These are phyloP conservation scores for Tuber aestivum DNA, from an alignment of 495 filamentous ascomycete genomes.

Conservation along the genomic window DNA sequence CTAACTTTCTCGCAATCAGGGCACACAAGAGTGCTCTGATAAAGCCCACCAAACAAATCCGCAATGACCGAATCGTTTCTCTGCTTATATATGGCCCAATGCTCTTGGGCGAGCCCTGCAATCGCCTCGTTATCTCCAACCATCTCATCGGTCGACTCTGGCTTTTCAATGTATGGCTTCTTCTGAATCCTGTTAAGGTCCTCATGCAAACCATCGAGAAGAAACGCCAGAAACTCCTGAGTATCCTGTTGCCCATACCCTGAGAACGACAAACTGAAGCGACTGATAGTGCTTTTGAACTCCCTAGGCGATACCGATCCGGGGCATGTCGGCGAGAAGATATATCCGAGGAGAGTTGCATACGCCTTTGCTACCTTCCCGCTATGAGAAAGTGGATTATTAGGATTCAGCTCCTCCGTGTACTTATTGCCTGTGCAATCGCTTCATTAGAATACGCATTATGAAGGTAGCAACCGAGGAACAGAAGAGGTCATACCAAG, in stretches of 20 bases:
- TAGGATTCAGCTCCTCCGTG: slow-evolving; percentile 70
- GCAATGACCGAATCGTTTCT: slow-evolving; percentile 92
- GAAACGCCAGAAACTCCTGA: slow-evolving; percentile 93
- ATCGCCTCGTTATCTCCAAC: slow-evolving; percentile 72
- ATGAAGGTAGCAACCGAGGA: neutral
- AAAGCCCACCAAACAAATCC: slow-evolving; percentile 92
- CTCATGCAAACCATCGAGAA: slow-evolving; percentile 90
- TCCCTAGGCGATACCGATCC: slow-evolving; percentile 63
- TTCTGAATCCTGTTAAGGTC: slow-evolving; percentile 88
- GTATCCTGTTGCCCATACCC: slow-evolving; percentile 96
- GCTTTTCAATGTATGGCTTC: slow-evolving; percentile 96
- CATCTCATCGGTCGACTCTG: slow-evolving; percentile 96
- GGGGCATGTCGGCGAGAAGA: slow-evolving; percentile 60
- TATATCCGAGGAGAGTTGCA: slow-evolving; percentile 61
- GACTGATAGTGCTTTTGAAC: slow-evolving; percentile 76
- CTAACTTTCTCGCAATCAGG: slow-evolving; percentile 88
- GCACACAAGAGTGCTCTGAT: slow-evolving; percentile 93
- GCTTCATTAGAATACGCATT: slow-evolving; percentile 35
- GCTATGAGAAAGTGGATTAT: slow-evolving; percentile 75
- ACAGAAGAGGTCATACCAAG: slow-evolving; percentile 50
- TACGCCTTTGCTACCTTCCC: slow-evolving; percentile 80
- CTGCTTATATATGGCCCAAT: slow-evolving; percentile 84
- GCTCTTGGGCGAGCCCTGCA: slow-evolving; percentile 72
- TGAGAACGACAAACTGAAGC: slow-evolving; percentile 74
- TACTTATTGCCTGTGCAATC: slow-evolving; percentile 54